A percentile compares a stretch with the other conserved stretches of the same genome.
phyloP scores from a whole-genome alignment of 306 rosid genomes.

The Quercus wislizeni region DNA sequence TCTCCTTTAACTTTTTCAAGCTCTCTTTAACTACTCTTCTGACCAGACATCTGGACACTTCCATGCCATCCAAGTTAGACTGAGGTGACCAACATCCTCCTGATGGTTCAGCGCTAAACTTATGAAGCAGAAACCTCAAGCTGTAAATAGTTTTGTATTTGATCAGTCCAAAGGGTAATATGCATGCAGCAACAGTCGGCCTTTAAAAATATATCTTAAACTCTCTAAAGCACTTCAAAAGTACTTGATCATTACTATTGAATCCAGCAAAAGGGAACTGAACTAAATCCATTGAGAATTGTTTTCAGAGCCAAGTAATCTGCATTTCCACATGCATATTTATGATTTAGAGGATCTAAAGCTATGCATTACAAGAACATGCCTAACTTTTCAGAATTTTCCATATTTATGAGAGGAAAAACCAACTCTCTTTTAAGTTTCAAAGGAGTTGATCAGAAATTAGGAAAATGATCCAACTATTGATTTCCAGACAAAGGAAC shows the following conservation, averaged over 20 bases:
- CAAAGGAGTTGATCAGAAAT: not conserved
- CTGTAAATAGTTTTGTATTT: constrained; percentile 42
- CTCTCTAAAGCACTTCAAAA: not conserved
- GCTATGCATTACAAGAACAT: not conserved
- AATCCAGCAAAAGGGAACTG: not conserved
- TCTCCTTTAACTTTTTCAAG: constrained; percentile 48
- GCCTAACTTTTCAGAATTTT: not conserved
- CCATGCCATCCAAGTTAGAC: constrained; percentile 44
- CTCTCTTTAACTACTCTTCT: constrained; percentile 57
- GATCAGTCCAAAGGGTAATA: constrained; percentile 3
- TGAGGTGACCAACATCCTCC: constrained; percentile 33
- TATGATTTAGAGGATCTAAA: not conserved
- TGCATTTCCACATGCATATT: not conserved
- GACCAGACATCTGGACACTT: constrained; percentile 46
- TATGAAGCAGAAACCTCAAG: constrained; percentile 76
- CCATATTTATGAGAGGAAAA: not conserved
- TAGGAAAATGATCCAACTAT: not conserved
- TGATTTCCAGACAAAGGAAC: not conserved
- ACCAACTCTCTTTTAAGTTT: not conserved
- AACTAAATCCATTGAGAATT: not conserved
- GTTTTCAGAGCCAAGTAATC: not conserved
- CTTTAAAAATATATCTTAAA: not conserved
- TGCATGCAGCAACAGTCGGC: not conserved
- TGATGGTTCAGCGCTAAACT: constrained; percentile 40
- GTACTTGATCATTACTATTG: not conserved